Conservation (phyloP, 257 asterid genomes). For the Voacanga thouarsii region DNA sequence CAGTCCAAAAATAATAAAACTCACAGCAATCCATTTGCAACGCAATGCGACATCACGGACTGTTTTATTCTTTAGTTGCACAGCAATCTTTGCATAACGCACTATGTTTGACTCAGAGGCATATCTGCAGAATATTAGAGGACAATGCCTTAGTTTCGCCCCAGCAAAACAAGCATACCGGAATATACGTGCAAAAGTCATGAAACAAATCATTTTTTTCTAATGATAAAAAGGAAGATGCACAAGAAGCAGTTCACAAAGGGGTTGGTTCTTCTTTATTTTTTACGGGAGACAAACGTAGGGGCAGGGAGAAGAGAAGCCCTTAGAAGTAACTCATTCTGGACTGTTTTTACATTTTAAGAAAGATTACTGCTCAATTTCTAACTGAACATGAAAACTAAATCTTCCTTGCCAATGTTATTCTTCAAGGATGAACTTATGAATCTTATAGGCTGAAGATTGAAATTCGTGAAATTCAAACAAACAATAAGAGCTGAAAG, state of each 20-base stretch:
- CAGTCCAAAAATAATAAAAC: slow-evolving; percentile 13
- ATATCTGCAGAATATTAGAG: slow-evolving; percentile 49
- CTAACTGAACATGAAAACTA: not conserved
- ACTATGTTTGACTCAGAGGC: slow-evolving; percentile 69
- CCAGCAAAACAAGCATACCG: not conserved
- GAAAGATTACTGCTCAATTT: not conserved
- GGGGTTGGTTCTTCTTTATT: not conserved
- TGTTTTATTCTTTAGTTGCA: slow-evolving; percentile 66
- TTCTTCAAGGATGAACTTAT: not conserved
- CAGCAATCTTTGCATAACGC: slow-evolving; percentile 88
- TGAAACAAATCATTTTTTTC: not conserved
- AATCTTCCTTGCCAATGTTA: not conserved
- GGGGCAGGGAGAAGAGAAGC: not conserved
- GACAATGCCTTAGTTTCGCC: not conserved
- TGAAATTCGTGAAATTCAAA: not conserved
- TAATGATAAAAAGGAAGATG: not conserved
- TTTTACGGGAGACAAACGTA: not conserved
- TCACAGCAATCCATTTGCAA: slow-evolving; percentile 92
- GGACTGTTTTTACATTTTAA: not conserved
- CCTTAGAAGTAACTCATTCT: not conserved
- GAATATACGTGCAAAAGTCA: not conserved
- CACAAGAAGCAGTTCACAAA: slow-evolving; percentile 5
- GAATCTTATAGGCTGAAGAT: not conserved
- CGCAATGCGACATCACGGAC: slow-evolving; percentile 97
- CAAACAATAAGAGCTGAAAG: not conserved